These are phyloP conservation scores for Aspergillus amoenus DNA, from an alignment of 2,329 filamentous ascomycete species.

Conservation along the genomic window DNA sequence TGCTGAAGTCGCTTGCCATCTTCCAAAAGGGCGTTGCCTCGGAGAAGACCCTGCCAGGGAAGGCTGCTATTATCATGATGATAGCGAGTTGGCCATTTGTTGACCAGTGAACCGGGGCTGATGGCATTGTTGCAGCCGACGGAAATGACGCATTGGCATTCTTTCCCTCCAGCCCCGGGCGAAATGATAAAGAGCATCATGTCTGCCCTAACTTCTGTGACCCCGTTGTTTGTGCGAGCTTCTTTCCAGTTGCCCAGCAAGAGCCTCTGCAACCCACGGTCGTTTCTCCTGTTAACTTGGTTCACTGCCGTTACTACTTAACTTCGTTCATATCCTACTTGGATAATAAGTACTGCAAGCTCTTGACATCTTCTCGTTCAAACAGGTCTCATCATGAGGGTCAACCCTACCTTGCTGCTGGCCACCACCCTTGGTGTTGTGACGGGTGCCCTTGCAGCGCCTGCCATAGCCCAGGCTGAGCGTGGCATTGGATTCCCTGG, in stretches of 20 bases:
- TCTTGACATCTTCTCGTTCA: constrained; percentile 9
- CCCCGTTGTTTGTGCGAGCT: neutral
- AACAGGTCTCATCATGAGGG: constrained; percentile 6
- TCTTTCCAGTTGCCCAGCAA: neutral
- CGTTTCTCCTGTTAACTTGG: constrained; percentile 8
- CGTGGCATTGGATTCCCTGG: neutral
- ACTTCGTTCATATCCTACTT: neutral
- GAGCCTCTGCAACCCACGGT: constrained; percentile 10
- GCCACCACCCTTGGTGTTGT: constrained; percentile 9
- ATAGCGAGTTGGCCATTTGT: constrained; percentile 3
- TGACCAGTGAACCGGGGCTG: neutral
- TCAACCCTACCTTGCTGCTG: constrained; percentile 6
- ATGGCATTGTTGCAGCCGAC: constrained; percentile 1
- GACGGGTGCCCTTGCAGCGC: constrained; percentile 10
- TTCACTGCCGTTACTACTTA: neutral
- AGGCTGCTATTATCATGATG: neutral
- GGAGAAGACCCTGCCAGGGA: constrained; percentile 7
- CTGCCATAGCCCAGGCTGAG: constrained; percentile 2
- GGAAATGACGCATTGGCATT: constrained; percentile 5
- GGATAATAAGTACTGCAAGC: neutral
- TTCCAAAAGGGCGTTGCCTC: neutral
- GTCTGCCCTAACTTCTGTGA: neutral
- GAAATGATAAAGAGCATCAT: constrained; percentile 9
- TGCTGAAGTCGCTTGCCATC: constrained; percentile 1
- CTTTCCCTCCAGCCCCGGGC: neutral